Percentiles rank a stretch among this genome's conserved stretches.
These are phyloP conservation scores for Penicillium sp. DNA, from an alignment of 2,329 filamentous ascomycete species.

Conservation along the genomic window DNA sequence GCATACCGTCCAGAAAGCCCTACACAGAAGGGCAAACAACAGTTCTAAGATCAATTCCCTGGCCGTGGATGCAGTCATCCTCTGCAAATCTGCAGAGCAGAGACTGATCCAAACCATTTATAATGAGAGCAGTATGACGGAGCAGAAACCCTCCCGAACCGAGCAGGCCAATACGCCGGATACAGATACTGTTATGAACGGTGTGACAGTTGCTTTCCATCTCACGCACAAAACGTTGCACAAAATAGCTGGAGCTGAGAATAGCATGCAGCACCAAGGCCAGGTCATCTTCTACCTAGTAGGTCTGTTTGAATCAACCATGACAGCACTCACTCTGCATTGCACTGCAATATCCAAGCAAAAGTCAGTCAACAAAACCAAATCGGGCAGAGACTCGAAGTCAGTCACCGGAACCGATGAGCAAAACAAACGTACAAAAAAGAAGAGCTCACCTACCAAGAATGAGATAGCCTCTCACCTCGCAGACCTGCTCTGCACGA, in stretches of 20 bases:
- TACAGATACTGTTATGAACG: conserved; percentile 19
- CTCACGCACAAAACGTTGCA: conserved; percentile 29
- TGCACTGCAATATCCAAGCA: conserved; percentile 19
- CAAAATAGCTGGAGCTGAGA: conserved; percentile 22
- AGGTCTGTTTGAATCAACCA: conserved; percentile 32
- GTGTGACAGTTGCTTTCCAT: conserved; percentile 26
- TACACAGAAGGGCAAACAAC: conserved; percentile 30
- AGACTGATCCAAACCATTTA: conserved; percentile 20
- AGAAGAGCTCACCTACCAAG: neutral
- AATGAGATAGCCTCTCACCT: conserved; percentile 24
- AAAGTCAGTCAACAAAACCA: conserved; percentile 9
- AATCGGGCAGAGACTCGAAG: neutral
- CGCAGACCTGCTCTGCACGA: conserved; percentile 27
- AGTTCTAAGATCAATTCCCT: conserved; percentile 14
- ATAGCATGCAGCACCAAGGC: conserved; percentile 14
- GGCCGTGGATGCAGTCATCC: conserved; percentile 19
- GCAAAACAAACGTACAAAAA: conserved; percentile 5
- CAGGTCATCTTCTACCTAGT: conserved; percentile 37
- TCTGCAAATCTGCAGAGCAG: conserved; percentile 32
- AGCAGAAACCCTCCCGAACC: conserved; percentile 3
- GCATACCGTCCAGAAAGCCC: conserved; percentile 32
- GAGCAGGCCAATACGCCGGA: conserved; percentile 15
- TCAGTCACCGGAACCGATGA: neutral
- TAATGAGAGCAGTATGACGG: neutral
- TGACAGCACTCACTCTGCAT: conserved; percentile 27